Conservation (phyloP, 176 grass and related monocot species). For the Saccharum officinarum region DNA sequence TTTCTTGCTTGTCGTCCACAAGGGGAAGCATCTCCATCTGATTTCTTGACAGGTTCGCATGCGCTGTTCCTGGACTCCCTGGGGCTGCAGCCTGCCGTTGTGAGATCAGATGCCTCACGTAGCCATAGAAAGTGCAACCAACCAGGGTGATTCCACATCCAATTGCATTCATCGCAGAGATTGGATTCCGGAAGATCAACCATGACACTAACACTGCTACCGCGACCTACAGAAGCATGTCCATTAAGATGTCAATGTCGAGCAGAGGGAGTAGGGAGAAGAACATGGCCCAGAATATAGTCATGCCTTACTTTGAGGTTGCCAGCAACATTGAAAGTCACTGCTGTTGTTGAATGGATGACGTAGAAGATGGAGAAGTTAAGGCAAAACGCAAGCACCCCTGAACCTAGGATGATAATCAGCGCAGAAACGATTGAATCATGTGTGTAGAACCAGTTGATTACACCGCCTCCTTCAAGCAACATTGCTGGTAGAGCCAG, state of each 20-base stretch:
- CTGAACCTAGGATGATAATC: slow-evolving; percentile 80
- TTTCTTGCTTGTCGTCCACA: slow-evolving; percentile 80
- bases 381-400: slow-evolving; percentile 89
- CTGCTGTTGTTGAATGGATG: slow-evolving; percentile 94
- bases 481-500: slow-evolving; percentile 77
- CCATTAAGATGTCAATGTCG: not conserved
- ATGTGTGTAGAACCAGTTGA: slow-evolving; percentile 91
- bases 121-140: slow-evolving; percentile 97
- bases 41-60: slow-evolving; percentile 38
- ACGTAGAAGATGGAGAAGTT: slow-evolving; percentile 99
- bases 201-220: slow-evolving; percentile 89
- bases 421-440: slow-evolving; percentile 53
- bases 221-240: slow-evolving; percentile 61
- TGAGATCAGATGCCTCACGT: slow-evolving; percentile 73
- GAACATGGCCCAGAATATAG: not conserved
- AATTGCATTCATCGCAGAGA: slow-evolving; percentile 83
- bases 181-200: slow-evolving; percentile 93
- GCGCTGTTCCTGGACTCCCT: slow-evolving; percentile 6
- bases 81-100: slow-evolving; percentile 47
- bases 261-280: not conserved
- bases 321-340: slow-evolving; percentile 97
- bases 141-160: slow-evolving; percentile 81
- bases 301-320: slow-evolving; percentile 80
- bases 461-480: slow-evolving; percentile 75
- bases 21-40: slow-evolving; percentile 86